Percentiles rank a stretch among this genome's conserved stretches.
Evolutionary conservation across 2,329 filamentous ascomycete genomes (phyloP).

Genomic region (Aureobasidium leucospermi): DNA sequence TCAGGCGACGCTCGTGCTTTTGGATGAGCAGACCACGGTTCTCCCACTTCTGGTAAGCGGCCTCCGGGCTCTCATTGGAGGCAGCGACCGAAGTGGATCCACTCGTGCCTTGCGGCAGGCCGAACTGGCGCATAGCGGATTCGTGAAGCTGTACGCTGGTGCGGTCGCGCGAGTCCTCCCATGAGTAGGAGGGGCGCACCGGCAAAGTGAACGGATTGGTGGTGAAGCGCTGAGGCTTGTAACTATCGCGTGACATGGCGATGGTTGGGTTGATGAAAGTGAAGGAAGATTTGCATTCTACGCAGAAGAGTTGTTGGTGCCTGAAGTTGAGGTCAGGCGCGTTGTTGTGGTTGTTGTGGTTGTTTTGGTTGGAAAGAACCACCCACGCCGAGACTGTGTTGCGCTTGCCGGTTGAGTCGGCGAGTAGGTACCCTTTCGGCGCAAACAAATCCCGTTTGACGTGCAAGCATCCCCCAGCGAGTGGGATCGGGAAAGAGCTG

Average conservation of each 20-base stretch:
- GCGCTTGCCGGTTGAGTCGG: not conserved
- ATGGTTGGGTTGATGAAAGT: not conserved
- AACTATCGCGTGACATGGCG: not conserved
- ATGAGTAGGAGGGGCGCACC: not conserved
- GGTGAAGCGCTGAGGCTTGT: not conserved
- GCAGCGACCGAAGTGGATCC: not conserved
- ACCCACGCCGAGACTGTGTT: not conserved
- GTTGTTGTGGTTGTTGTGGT: not conserved
- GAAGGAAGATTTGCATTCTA: not conserved
- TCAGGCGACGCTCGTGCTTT: conserved; percentile 7
- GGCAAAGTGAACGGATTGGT: not conserved
- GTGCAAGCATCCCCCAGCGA: too few relatives aligned
- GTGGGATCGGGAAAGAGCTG: not conserved
- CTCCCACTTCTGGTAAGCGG: not conserved
- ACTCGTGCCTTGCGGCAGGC: not conserved
- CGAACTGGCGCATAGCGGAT: not conserved
- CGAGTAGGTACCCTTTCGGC: not conserved
- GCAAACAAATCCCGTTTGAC: not conserved
- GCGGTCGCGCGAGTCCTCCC: not conserved
- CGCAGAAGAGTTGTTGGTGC: not conserved
- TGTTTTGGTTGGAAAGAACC: not conserved
- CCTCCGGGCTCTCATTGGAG: not conserved
- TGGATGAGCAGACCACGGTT: not conserved
- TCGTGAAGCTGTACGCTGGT: conserved; percentile 4
- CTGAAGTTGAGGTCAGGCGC: not conserved